Evolutionary conservation across 306 rosid species (phyloP).

Genomic region (Lotus japonicus): DNA sequence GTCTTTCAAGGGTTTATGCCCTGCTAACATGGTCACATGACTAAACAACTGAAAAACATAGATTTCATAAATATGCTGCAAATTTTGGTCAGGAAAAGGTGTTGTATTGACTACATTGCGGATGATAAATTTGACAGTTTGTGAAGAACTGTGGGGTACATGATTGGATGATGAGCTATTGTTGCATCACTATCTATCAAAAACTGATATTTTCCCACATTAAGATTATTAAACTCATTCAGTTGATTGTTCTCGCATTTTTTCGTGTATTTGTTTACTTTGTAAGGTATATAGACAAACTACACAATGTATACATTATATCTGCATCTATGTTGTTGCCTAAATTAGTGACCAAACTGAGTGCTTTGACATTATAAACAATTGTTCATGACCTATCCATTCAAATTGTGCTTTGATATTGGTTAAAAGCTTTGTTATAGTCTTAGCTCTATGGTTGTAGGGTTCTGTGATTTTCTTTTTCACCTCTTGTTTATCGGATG

Average conservation of each 20-base stretch:
- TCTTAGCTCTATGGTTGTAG: background rate
- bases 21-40: background rate
- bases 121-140: background rate
- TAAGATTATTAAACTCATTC: too few species aligned
- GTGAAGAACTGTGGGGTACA: background rate
- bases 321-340: background rate
- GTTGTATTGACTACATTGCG: background rate
- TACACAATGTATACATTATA: background rate
- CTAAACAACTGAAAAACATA: background rate
- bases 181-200: too few species aligned
- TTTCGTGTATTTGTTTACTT: background rate
- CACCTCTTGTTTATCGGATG: constrained; percentile 14
- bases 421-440: background rate
- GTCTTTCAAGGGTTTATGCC: background rate
- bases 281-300: background rate
- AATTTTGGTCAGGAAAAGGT: too few species aligned
- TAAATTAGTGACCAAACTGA: background rate
- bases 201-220: too few species aligned
- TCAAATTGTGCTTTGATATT: background rate
- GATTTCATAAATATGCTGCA: background rate
- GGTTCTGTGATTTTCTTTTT: constrained; percentile 13
- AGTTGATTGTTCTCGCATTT: too few species aligned
- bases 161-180: background rate
- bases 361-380: background rate
- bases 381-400: background rate